Percentiles rank a stretch among this genome's conserved stretches.
phyloP scores from a whole-genome alignment of 805 yeast genomes.

The Saturnispora silvae region DNA sequence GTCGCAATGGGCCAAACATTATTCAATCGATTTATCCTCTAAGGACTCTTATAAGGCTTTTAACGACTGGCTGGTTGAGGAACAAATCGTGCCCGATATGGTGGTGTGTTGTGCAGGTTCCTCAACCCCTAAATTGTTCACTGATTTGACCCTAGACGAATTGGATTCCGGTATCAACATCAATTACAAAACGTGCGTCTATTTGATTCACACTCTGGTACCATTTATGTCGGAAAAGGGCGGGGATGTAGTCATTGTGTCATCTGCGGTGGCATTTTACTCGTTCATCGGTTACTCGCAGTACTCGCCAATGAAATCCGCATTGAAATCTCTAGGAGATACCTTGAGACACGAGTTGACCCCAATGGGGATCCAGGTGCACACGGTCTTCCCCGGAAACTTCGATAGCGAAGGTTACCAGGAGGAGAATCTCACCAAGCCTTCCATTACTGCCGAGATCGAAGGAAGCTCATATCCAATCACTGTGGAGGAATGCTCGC shows the following conservation, averaged over 20 bases:
- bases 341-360: conserved; percentile 72
- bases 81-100: conserved; percentile 45
- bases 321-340: conserved; percentile 65
- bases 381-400: conserved; percentile 80
- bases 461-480: conserved; percentile 81
- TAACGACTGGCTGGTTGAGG: conserved; percentile 27
- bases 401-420: conserved; percentile 80
- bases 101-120: conserved; percentile 85
- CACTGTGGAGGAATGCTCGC: conserved; percentile 55
- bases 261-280: conserved; percentile 73
- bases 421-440: conserved; percentile 77
- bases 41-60: conserved; percentile 32
- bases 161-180: conserved; percentile 50
- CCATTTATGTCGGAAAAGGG: conserved; percentile 16
- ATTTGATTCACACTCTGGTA: conserved; percentile 55
- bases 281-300: conserved; percentile 88
- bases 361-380: conserved; percentile 57
- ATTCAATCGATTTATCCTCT: conserved; percentile 55
- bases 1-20: conserved; percentile 26
- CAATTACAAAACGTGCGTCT: conserved; percentile 67
- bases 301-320: conserved; percentile 84
- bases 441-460: conserved; percentile 65
- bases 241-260: conserved; percentile 51
- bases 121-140: conserved; percentile 67
- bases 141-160: conserved; percentile 50